Base-by-base conservation (phyloP, 345 rosid species). In the Eucalyptus erythrocorys region DNA sequence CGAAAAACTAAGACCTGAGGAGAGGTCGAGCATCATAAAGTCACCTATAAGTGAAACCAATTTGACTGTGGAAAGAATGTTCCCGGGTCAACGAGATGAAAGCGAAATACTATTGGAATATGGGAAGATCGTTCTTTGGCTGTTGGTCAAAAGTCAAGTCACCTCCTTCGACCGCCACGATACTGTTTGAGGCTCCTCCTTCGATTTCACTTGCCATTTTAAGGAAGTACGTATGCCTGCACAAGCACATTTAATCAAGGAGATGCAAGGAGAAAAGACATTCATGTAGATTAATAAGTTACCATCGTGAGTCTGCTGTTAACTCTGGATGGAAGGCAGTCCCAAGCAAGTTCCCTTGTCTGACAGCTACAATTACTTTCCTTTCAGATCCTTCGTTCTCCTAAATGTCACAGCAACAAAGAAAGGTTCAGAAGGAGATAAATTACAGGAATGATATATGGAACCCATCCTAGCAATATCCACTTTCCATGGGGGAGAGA, bases 321-420 rank as follows among this genome's bases (percentile, higher is more conserved):
- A 98, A 93, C 92, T 98, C 99, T 4, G 99, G 98, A 92, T 98
- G 99, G 92, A 98, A 98, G 30, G 97, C 99, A 86, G 99, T 98
- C 21, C 94, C 98, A 26, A 98, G 92, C 93, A 98, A 87, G 91
- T 95, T 98, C 89, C 94, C 92, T 91, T 98, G 98, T 94, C 90
- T 97, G 88, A 96, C 90, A 40, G 99, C 99, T 87, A 98, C 99
- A 40, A 95, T 92, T 57, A 98, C 99, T 92, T 94, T 94, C 91
- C 90, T 91, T 91, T 93, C 97, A 43, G 97, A 94, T 48, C 91
- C 93, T 50, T 92, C 88, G 93, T 92, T 92, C 90, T 96, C 98
- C 99, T 96, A 91, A 86, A 87, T 89, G 43, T 43, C 87, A 89
- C 76, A 50, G 89, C 88, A 86, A 90, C 88, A 32, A 53, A 47